These are phyloP conservation scores for Akanthomyces uredinophilus DNA, from an alignment of 2,329 filamentous ascomycete species.

Conservation along the genomic window DNA sequence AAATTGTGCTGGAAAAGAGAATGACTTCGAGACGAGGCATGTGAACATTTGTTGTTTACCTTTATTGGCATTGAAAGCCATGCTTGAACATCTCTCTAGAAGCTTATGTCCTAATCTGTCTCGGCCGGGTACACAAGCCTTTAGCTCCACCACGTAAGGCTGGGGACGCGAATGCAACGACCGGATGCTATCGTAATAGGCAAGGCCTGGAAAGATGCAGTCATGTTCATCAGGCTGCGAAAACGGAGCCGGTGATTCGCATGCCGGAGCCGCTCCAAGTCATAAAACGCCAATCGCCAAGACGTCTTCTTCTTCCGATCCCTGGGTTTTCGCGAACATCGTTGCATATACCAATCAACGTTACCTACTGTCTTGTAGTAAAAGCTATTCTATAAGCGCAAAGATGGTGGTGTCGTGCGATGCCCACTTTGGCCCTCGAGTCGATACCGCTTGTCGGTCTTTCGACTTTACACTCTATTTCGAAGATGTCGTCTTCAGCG, in stretches of 20 bases:
- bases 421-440: slow-evolving; percentile 6
- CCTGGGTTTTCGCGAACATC: neutral
- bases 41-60: too few species aligned
- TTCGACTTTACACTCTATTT: slow-evolving; percentile 13
- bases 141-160: neutral
- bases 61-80: too few species aligned
- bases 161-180: neutral
- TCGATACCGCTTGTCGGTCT: slow-evolving; percentile 1
- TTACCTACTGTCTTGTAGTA: too few species aligned
- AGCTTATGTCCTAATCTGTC: neutral
- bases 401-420: slow-evolving; percentile 1
- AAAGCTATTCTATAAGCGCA: neutral
- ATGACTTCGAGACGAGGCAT: too few species aligned
- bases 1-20: too few species aligned
- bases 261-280: neutral
- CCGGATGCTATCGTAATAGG: neutral
- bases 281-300: neutral
- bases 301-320: too few species aligned
- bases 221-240: neutral
- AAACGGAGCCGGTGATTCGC: neutral
- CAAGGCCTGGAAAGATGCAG: neutral
- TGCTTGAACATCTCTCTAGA: neutral
- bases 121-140: slow-evolving; percentile 1
- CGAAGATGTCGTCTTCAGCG: slow-evolving; percentile 2
- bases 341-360: neutral